Conservation (phyloP, 1,139 yeast genomes). For the Taiozyma sp. region DNA sequence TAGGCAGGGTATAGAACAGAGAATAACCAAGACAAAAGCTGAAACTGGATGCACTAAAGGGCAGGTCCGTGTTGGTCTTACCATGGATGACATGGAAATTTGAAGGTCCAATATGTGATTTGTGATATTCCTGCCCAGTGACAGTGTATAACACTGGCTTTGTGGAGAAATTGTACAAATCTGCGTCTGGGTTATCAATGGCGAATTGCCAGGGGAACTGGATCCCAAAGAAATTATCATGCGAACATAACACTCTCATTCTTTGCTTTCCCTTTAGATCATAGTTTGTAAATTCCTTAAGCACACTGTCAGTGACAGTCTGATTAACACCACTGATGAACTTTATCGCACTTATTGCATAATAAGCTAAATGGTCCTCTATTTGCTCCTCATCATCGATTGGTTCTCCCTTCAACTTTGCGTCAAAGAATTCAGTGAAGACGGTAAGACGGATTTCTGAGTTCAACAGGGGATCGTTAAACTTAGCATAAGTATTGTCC, state of each 20-base stretch:
- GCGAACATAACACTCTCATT: slow-evolving; percentile 12
- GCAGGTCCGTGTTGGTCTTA: slow-evolving; percentile 25
- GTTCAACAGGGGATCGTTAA: slow-evolving; percentile 14
- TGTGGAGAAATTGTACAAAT: slow-evolving; percentile 27
- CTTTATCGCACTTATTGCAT: slow-evolving; percentile 20
- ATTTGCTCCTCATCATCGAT: slow-evolving; percentile 1
- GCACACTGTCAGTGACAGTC: slow-evolving; percentile 6
- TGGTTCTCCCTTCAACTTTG: slow-evolving; percentile 5
- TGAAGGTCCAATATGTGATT: slow-evolving; percentile 15
- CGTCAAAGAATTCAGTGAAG: slow-evolving; percentile 17
- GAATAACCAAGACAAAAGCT: slow-evolving; percentile 29
- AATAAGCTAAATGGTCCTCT: slow-evolving; percentile 12
- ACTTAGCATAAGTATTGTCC: slow-evolving; percentile 5
- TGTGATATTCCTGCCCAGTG: slow-evolving; percentile 6
- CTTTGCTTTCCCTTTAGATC: slow-evolving; percentile 12
- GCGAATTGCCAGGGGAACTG: slow-evolving; percentile 38
- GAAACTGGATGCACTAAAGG: slow-evolving; percentile 31
- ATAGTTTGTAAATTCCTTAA: slow-evolving; percentile 17
- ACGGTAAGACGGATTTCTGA: slow-evolving; percentile 12
- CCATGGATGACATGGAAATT: slow-evolving; percentile 24
- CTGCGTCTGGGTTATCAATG: slow-evolving; percentile 29
- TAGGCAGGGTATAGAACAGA: slow-evolving; percentile 26
- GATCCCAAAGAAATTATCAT: slow-evolving; percentile 11
- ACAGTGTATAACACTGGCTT: slow-evolving; percentile 12
- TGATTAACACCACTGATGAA: slow-evolving; percentile 14